Conservation (phyloP, 257 asterid species). For the Craterostigma plantagineum region DNA sequence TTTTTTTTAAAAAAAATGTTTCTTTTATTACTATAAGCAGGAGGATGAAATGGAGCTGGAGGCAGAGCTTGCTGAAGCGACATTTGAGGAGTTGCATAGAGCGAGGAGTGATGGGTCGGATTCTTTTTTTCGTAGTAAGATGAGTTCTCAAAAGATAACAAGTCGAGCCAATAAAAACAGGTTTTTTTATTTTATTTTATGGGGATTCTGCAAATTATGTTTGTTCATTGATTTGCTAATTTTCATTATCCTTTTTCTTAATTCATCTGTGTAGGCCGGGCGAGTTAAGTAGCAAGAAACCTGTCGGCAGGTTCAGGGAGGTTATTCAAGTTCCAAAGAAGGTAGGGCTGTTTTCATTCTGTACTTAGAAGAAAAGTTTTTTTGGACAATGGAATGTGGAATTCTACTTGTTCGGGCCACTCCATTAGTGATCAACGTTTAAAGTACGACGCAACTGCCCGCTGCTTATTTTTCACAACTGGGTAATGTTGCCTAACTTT, state of each 20-base stretch:
- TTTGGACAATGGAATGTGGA: not conserved
- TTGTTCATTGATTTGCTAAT: not conserved
- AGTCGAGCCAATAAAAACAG: constrained; percentile 80
- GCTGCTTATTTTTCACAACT: constrained; percentile 4
- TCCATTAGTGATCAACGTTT: too few species aligned
- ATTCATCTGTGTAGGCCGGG: constrained; percentile 42
- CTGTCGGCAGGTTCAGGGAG: constrained; percentile 63
- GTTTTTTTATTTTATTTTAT: constrained; percentile 12
- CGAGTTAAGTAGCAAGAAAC: constrained; percentile 87
- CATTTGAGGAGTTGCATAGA: constrained; percentile 79
- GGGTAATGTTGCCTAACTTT: too few species aligned
- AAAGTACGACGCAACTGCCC: too few species aligned
- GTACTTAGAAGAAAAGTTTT: not conserved
- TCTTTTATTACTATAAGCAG: constrained; percentile 11
- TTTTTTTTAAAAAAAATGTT: too few species aligned
- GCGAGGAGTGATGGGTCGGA: constrained; percentile 86
- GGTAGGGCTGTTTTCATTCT: constrained; percentile 15
- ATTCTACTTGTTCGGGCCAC: too few species aligned
- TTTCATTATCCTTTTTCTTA: not conserved
- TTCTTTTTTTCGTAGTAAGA: constrained; percentile 26
- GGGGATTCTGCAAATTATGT: not conserved
- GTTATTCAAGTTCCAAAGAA: constrained; percentile 68
- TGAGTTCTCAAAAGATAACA: constrained; percentile 24
- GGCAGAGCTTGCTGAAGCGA: constrained; percentile 65
- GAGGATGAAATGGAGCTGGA: constrained; percentile 49